A percentile compares a stretch with the other conserved stretches of the same genome.
These are phyloP conservation scores for Venturia asperata DNA, from an alignment of 2,329 filamentous ascomycete genomes.

Conservation along the genomic window DNA sequence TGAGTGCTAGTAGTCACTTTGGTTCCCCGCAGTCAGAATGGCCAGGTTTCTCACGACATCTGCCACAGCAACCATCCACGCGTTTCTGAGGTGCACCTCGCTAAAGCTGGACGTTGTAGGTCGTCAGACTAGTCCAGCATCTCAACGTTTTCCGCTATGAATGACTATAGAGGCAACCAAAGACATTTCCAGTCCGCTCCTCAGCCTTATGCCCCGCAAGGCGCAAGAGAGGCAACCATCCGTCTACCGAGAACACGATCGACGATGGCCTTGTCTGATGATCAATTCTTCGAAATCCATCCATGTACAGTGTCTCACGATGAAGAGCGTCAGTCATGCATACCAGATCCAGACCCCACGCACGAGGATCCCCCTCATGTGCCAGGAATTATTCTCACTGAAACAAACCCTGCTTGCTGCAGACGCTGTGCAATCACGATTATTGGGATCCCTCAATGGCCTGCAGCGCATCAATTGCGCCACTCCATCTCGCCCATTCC, in stretches of 20 bases:
- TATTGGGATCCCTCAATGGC: not conserved
- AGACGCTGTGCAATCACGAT: not conserved
- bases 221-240: not conserved
- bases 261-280: not conserved
- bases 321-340: not conserved
- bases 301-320: not conserved
- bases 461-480: constrained; percentile 16
- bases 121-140: not conserved
- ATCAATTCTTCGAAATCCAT: not conserved
- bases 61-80: not conserved
- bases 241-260: not conserved
- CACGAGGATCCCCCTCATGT: not conserved
- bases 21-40: not conserved
- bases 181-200: not conserved
- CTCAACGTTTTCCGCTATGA: not conserved
- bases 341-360: not conserved
- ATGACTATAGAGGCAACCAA: not conserved
- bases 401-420: not conserved
- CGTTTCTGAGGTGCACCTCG: not conserved
- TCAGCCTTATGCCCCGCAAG: constrained; percentile 8
- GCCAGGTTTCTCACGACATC: not conserved
- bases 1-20: not conserved
- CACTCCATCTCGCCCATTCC: constrained; percentile 45
- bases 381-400: not conserved
- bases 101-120: not conserved